Percentiles rank a stretch among this genome's conserved stretches.
Conservation (phyloP, 305 asterid species). For the Fraxinus floribunda region DNA sequence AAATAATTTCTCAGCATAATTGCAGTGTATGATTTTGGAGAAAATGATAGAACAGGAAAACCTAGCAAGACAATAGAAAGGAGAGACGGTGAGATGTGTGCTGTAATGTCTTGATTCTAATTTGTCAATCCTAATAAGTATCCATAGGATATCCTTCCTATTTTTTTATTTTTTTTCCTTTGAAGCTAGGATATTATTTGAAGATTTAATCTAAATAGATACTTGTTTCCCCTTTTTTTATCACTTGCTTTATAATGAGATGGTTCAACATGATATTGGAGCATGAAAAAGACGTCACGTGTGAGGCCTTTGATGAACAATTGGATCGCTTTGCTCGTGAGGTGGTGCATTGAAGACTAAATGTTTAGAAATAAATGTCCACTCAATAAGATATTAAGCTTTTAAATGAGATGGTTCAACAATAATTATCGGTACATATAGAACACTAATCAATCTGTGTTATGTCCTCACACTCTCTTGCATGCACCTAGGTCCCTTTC, state of each 20-base stretch:
- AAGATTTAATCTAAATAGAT: neutral
- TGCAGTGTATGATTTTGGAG: neutral
- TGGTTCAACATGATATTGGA: neutral
- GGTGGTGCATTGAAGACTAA: neutral
- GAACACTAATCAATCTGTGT: neutral
- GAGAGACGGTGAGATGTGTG: neutral
- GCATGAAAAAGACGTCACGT: neutral
- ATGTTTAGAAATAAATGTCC: neutral
- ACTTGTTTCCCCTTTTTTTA: neutral
- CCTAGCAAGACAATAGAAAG: neutral
- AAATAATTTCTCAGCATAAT: neutral
- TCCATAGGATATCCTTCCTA: neutral
- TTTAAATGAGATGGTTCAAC: neutral
- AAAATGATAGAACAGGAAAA: neutral
- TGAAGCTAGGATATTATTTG: neutral
- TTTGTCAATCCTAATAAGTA: neutral
- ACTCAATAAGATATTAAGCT: neutral
- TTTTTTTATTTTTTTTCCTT: neutral
- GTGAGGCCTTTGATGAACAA: neutral
- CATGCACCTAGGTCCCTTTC: conserved; percentile 2
- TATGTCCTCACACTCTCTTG: neutral
- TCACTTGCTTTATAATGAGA: neutral
- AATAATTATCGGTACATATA: neutral
- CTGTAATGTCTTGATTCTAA: neutral
- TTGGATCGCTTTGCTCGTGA: neutral